phyloP scores from a whole-genome alignment of 306 rosid species.

The Gastrolobium villosum region DNA sequence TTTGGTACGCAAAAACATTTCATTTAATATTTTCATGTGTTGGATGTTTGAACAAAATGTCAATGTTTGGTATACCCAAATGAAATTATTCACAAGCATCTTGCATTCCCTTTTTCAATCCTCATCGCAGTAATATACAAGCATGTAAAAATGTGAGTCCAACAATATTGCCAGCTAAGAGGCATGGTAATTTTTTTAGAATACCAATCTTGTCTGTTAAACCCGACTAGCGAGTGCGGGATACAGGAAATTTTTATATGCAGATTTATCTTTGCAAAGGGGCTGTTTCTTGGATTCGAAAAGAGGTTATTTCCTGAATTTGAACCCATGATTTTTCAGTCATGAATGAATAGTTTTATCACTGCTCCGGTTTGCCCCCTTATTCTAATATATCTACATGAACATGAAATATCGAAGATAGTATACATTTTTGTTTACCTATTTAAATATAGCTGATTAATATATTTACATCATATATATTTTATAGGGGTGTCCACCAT shows the following conservation, averaged over 20 bases:
- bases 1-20: neutral
- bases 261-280: too few species aligned
- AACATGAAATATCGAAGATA: neutral
- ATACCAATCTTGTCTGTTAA: neutral
- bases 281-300: too few species aligned
- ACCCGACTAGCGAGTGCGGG: too few species aligned
- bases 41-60: constrained; percentile 1
- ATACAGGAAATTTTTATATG: too few species aligned
- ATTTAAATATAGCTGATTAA: neutral
- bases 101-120: constrained; percentile 1
- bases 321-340: too few species aligned
- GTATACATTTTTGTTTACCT: neutral
- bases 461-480: too few species aligned
- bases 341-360: too few species aligned
- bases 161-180: neutral
- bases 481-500: too few species aligned
- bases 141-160: neutral
- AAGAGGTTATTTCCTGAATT: too few species aligned
- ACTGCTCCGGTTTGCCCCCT: too few species aligned
- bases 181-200: neutral
- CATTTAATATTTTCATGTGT: constrained; percentile 1
- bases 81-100: constrained; percentile 11
- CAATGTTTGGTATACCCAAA: neutral
- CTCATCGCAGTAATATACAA: neutral
- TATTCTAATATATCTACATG: too few species aligned